phyloP scores from a whole-genome alignment of 2,329 filamentous ascomycete species.

The Alternaria arbusti region DNA sequence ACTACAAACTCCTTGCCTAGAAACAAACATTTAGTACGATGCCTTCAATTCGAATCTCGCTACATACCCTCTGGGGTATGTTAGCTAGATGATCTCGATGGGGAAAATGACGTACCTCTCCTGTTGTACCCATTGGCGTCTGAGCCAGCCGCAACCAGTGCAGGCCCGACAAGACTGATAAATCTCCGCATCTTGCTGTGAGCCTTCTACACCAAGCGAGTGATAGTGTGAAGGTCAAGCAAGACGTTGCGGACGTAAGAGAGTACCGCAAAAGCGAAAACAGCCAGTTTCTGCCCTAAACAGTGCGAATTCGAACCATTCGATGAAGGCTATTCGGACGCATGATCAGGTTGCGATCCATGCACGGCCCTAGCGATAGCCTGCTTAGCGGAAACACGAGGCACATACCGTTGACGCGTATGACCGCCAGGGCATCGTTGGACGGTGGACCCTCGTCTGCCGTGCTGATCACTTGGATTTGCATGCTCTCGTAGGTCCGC shows the following conservation, averaged over 20 bases:
- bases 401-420: conserved; percentile 23
- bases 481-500: background rate
- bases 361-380: conserved; percentile 25
- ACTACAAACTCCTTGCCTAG: background rate
- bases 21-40: background rate
- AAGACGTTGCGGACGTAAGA: conserved; percentile 14
- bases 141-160: conserved; percentile 22
- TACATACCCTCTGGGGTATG: conserved; percentile 26
- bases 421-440: conserved; percentile 6
- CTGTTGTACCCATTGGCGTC: conserved; percentile 9
- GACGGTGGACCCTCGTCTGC: conserved; percentile 20
- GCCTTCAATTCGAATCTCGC: background rate
- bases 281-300: conserved; percentile 8
- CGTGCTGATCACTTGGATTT: conserved; percentile 29
- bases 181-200: conserved; percentile 30
- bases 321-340: conserved; percentile 8
- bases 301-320: conserved; percentile 5
- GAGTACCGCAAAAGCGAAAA: background rate
- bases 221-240: conserved; percentile 22
- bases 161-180: conserved; percentile 22
- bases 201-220: conserved; percentile 26
- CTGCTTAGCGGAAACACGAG: conserved; percentile 20
- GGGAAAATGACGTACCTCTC: conserved; percentile 25
- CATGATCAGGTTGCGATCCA: conserved; percentile 29
- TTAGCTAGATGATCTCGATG: conserved; percentile 8